Evolutionary conservation across 768 basidiomycete genomes (phyloP).

Genomic region (Harrya chromipes): DNA sequence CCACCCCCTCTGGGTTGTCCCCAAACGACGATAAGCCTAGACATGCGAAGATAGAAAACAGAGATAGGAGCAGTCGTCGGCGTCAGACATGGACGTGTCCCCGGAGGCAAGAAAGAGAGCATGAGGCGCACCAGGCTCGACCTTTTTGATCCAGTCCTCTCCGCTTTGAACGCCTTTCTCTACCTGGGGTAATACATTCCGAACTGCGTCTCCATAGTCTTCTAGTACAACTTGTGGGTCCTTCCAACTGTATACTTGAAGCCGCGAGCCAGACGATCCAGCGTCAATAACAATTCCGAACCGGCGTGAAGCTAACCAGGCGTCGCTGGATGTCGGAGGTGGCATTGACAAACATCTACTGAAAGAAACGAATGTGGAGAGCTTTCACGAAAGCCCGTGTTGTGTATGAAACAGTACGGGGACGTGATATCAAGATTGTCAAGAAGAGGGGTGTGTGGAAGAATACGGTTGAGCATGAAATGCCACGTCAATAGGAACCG

Average conservation of each 20-base stretch:
- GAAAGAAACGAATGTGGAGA: conserved; percentile 22
- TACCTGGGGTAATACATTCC: conserved; percentile 70
- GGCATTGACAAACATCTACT: conserved; percentile 54
- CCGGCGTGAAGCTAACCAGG: conserved; percentile 76
- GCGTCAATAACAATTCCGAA: conserved; percentile 98
- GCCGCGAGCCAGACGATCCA: conserved; percentile 92
- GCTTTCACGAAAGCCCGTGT: conserved; percentile 19
- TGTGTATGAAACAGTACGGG: conserved; percentile 10
- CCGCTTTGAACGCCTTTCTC: conserved; percentile 85
- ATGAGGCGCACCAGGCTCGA: conserved; percentile 78
- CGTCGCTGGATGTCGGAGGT: conserved; percentile 64
- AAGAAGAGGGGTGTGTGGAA: background rate
- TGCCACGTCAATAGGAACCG: conserved; percentile 5
- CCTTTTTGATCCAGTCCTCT: conserved; percentile 87
- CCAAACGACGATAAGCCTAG: conserved; percentile 86
- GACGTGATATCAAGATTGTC: background rate
- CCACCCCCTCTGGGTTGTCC: conserved; percentile 65
- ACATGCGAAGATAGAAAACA: background rate
- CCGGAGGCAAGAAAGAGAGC: no score
- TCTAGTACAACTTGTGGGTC: conserved; percentile 66
- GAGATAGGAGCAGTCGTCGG: background rate
- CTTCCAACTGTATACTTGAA: conserved; percentile 97
- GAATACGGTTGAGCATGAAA: background rate
- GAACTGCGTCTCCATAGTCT: conserved; percentile 47
- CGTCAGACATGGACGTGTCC: background rate